Evolutionary conservation across 2,329 filamentous ascomycete species (phyloP), one percentile per base, ranked within the genome.

Genomic region (Bertia moriformis): DNA sequence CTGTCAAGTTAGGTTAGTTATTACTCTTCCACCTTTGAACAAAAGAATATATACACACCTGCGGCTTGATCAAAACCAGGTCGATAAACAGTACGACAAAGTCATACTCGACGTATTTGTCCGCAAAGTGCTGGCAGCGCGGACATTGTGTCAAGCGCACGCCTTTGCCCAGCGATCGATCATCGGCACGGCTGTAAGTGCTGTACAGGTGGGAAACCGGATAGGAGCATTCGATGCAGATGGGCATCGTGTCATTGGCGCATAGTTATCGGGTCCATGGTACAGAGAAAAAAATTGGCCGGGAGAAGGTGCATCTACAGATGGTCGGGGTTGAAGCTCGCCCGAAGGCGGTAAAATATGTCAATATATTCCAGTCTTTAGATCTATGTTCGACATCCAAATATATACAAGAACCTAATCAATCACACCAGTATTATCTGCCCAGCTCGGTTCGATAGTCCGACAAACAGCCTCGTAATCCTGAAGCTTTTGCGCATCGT

Each of bases 71-170:
- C 59, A 98, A 70, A 44, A 98, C 87, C 44, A 98, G 62, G 60
- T 98, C 91, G 57, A 98, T 96, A 54, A 96, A 98, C 41, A 96
- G 67, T 46, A 98, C 87, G 37, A 98, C 89, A 62, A 93, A 95
- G 63, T 98, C 91, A 65, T 96, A 88, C 67, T 98, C 91, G 56
- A 98, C 91, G 60, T 98, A 98, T 70, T 96, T 96, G 66, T 98
- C 91, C 57, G 75, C 79, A 66, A 98, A 96, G 43, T 83, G 77
- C 50, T 91, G 89, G 68, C 91, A 98, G 54, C 87, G 87, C 58
- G 86, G 87, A 63, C 91, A 98, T 59, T 96, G 89, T 4, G 89
- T 96, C 50, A 98, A 67, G 17, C 91, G 84, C 47, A 98, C 93
- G 49, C 91, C 91, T 66, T 95, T 93, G 30, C 89, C 88, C 49